Evolutionary conservation across 1,284 basidiomycete species (phyloP).

Genomic region (Pisolithus thermaeus): DNA sequence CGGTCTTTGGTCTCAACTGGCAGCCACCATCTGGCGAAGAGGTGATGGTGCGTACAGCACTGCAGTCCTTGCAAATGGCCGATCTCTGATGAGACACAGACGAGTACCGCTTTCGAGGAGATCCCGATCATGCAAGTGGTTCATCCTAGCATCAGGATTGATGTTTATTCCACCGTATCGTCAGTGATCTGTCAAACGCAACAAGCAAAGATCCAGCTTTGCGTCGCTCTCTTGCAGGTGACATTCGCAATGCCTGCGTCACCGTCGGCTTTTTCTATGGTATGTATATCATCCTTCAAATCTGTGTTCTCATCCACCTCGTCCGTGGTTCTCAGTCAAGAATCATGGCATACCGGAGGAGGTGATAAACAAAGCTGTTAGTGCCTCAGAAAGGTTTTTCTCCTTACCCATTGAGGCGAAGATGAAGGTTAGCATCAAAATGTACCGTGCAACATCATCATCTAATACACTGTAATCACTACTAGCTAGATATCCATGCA

Average conservation of each 20-base stretch:
- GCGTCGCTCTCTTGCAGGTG: slow-evolving; percentile 50
- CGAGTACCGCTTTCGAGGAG: slow-evolving; percentile 41
- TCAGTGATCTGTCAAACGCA: slow-evolving; percentile 56
- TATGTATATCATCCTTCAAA: slow-evolving; percentile 21
- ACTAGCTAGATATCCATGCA: slow-evolving; percentile 69
- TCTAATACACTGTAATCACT: background rate
- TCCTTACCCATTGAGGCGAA: slow-evolving; percentile 52
- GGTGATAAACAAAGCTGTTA: slow-evolving; percentile 45
- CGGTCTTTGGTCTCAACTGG: no score
- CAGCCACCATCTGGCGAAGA: background rate
- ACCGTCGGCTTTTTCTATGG: slow-evolving; percentile 83
- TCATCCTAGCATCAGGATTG: background rate
- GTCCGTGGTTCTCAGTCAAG: slow-evolving; percentile 45
- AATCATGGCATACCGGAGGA: slow-evolving; percentile 68
- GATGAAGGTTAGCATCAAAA: slow-evolving; percentile 41
- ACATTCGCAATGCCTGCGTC: slow-evolving; percentile 69
- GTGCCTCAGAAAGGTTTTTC: slow-evolving; percentile 62
- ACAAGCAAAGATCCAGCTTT: slow-evolving; percentile 36
- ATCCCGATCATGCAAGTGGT: slow-evolving; percentile 53
- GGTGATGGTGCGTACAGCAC: background rate
- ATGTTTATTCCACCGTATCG: slow-evolving; percentile 25
- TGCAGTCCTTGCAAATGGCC: background rate
- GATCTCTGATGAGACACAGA: slow-evolving; percentile 9
- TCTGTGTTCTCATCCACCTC: background rate
- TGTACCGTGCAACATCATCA: background rate